Evolutionary conservation across 495 filamentous ascomycete species (phyloP).

Genomic region (Trypethelium eluteriae): DNA sequence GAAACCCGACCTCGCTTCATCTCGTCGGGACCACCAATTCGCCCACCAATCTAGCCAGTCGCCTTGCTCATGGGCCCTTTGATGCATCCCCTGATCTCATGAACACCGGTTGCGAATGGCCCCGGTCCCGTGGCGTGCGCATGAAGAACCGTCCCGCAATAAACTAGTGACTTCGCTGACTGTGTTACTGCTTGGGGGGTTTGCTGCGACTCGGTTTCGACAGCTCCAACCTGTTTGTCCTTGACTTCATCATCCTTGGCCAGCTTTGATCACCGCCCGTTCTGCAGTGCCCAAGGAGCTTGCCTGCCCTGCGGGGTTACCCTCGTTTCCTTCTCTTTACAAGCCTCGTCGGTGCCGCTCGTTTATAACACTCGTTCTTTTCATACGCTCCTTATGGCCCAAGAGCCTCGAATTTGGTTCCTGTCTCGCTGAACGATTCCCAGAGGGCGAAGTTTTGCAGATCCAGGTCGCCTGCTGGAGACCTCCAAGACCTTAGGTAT

Average conservation of each 20-base stretch:
- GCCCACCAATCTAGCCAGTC: too few relatives aligned
- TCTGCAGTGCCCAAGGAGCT: neutral
- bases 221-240: neutral
- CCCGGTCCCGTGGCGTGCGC: neutral
- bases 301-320: neutral
- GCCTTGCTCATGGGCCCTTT: neutral
- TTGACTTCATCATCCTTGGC: neutral
- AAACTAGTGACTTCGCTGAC: neutral
- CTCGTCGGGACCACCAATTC: too few relatives aligned
- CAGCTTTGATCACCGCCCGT: neutral
- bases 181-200: neutral
- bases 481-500: neutral
- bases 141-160: neutral
- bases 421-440: neutral
- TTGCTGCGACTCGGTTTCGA: neutral
- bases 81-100: neutral
- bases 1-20: too few relatives aligned
- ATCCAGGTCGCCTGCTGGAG: neutral
- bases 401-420: too few relatives aligned
- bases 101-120: neutral
- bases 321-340: neutral
- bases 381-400: neutral
- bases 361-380: neutral
- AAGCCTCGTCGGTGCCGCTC: neutral
- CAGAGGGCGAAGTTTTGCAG: neutral